Base-by-base conservation (phyloP, 1,139 yeast species). In the Kodamaea alishanica region DNA sequence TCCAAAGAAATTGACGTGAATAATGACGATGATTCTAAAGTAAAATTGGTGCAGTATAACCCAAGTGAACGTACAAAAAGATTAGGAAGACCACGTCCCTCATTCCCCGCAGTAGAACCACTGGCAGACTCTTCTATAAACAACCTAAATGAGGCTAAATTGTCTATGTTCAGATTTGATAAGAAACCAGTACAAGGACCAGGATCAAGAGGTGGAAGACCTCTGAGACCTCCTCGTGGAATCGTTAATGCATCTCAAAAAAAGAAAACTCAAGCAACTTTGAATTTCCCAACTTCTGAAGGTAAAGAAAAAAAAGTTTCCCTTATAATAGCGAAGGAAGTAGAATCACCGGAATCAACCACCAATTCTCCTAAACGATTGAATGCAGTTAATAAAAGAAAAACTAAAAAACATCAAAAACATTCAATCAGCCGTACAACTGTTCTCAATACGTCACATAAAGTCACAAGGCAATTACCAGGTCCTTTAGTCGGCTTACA, bases 131-230 rank as follows among this genome's bases (percentile, higher is more conserved):
- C 64, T 2, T 55, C 69, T 1, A 46, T 56, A 6, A 52, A 58
- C 37, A 69, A 69, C 47, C 54, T 55, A 37, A 60, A 57, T 28
- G 61, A 63, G 36, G 55, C 73, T 8, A 55, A 63, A 24, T 49
- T 66, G 27, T 60, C 71, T 35, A 60, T 60, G 45, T 69, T 70
- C 40, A 47, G 74, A 20, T 53, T 69, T 10, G 73, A 70, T 46
- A 49, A 55, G 20, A 51, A 54, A 26, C 75, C 75, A 1, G 49
- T 70, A 0, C 67, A 60, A 40, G 75, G 75, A 0, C 73, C 74
- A 0, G 75, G 75, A 0, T 68, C 74, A 2, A 54, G 75, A 8
- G 75, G 75, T 2, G 75, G 75, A 1, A 59, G 29, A 24, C 23
- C 32, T 4, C 36, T 24, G 26, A 34, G 41, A 12, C 30, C 37